These are phyloP conservation scores for Rehmannia glutinosa DNA, from an alignment of 257 asterid genomes.

Conservation along the genomic window DNA sequence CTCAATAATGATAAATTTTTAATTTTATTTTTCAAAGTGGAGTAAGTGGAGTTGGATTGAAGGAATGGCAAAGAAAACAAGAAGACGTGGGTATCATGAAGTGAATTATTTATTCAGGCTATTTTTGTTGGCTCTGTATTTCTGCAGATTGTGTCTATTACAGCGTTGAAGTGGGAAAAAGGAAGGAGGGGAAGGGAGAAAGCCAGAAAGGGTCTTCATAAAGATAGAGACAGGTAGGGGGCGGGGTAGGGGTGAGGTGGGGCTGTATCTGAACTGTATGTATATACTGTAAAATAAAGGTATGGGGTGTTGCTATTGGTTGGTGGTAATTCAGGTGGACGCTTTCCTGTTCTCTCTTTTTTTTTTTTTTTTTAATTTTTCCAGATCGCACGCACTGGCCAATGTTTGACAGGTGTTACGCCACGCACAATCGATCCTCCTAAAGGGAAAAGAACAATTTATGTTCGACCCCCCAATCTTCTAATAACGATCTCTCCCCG, in stretches of 20 bases:
- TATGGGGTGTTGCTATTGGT: conserved; percentile 19
- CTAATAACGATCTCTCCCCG: too few species aligned
- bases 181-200: not conserved
- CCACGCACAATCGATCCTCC: too few species aligned
- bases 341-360: not conserved
- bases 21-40: not conserved
- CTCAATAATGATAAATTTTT: not conserved
- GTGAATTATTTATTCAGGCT: conserved; percentile 15
- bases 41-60: conserved; percentile 48
- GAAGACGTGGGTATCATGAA: conserved; percentile 83
- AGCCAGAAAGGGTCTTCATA: conserved; percentile 29
- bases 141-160: conserved; percentile 20
- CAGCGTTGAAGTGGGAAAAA: not conserved
- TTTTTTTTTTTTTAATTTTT: too few species aligned
- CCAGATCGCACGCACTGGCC: too few species aligned
- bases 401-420: too few species aligned
- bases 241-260: not conserved
- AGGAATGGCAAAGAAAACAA: conserved; percentile 37
- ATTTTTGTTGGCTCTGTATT: not conserved
- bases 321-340: conserved; percentile 25
- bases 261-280: not conserved
- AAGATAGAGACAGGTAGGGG: conserved; percentile 36
- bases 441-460: too few species aligned
- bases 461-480: too few species aligned
- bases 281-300: conserved; percentile 1